These are phyloP conservation scores for Fusarium albosuccineum DNA, from an alignment of 2,329 filamentous ascomycete genomes.

Conservation along the genomic window DNA sequence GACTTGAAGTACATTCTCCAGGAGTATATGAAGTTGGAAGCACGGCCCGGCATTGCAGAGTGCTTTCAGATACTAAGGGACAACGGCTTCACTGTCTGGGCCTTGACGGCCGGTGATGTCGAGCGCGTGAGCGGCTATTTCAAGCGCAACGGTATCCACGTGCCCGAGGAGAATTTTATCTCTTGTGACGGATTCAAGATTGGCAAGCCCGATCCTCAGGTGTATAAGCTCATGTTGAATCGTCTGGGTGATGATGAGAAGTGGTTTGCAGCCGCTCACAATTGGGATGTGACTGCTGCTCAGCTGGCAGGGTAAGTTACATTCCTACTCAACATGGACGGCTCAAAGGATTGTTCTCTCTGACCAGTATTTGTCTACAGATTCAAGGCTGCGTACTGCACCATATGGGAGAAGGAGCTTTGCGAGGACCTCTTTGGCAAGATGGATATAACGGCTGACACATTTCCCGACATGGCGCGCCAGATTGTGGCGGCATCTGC, in stretches of 20 bases:
- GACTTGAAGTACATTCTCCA: conserved; percentile 56
- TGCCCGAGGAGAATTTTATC: conserved; percentile 64
- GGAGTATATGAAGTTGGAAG: conserved; percentile 53
- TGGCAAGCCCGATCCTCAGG: conserved; percentile 63
- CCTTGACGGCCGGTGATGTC: conserved; percentile 64
- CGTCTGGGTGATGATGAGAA: conserved; percentile 55
- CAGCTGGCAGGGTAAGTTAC: conserved; percentile 56
- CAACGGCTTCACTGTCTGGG: conserved; percentile 66
- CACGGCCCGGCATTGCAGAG: conserved; percentile 56
- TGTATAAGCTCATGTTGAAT: conserved; percentile 60
- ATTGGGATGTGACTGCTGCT: conserved; percentile 70
- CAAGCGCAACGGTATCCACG: conserved; percentile 59
- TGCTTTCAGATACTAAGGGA: conserved; percentile 58
- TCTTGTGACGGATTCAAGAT: conserved; percentile 63
- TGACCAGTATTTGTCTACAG: background rate
- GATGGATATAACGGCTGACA: conserved; percentile 64
- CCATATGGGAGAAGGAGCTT: conserved; percentile 64
- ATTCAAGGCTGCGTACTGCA: conserved; percentile 66
- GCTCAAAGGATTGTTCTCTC: background rate
- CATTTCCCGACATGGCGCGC: conserved; percentile 62
- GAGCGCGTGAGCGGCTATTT: conserved; percentile 66
- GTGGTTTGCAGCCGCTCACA: conserved; percentile 71
- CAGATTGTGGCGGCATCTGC: conserved; percentile 48
- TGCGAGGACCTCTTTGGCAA: conserved; percentile 63
- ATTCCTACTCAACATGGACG: background rate